These are phyloP conservation scores for Pythium rhizo-oryzae DNA, from an alignment of 352 stramenopile genomes.

Conservation along the genomic window DNA sequence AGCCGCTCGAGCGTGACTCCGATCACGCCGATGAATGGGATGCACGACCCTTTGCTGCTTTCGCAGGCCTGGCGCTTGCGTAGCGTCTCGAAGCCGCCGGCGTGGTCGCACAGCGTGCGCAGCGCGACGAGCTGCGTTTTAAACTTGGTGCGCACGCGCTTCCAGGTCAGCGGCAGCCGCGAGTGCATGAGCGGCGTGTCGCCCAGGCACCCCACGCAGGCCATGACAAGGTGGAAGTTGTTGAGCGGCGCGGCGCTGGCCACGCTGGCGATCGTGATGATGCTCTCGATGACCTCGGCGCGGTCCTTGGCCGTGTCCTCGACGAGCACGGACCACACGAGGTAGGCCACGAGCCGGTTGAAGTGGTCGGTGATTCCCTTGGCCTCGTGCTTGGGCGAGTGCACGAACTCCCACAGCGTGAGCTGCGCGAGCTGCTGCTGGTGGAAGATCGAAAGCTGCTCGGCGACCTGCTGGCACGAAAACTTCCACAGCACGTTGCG, in stretches of 20 bases:
- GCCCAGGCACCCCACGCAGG: constrained; percentile 70
- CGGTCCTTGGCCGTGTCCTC: constrained; percentile 70
- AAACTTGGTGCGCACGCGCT: constrained; percentile 65
- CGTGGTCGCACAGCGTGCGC: constrained; percentile 66
- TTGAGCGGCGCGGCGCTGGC: constrained; percentile 47
- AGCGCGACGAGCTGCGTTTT: constrained; percentile 68
- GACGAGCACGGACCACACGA: constrained; percentile 76
- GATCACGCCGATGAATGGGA: constrained; percentile 81
- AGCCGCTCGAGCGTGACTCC: constrained; percentile 69
- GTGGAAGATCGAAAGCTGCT: constrained; percentile 72
- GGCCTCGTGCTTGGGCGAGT: constrained; percentile 43
- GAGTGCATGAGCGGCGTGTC: constrained; percentile 74
- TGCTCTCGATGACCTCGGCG: constrained; percentile 69
- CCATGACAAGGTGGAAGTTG: constrained; percentile 86
- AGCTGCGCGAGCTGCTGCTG: constrained; percentile 50
- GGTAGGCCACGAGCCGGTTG: constrained; percentile 65
- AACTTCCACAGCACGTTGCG: constrained; percentile 54
- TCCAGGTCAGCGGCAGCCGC: constrained; percentile 69
- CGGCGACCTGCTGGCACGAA: constrained; percentile 54
- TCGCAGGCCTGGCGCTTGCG: constrained; percentile 55
- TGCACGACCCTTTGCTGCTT: constrained; percentile 40
- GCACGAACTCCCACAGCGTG: constrained; percentile 62
- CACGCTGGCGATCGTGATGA: constrained; percentile 63
- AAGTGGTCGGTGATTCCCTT: constrained; percentile 66
- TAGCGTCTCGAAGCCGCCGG: constrained; percentile 71